Evolutionary conservation across 495 filamentous ascomycete genomes (phyloP), one percentile per base, ranked within the genome.

Genomic region (Lasiosphaeria ovina): DNA sequence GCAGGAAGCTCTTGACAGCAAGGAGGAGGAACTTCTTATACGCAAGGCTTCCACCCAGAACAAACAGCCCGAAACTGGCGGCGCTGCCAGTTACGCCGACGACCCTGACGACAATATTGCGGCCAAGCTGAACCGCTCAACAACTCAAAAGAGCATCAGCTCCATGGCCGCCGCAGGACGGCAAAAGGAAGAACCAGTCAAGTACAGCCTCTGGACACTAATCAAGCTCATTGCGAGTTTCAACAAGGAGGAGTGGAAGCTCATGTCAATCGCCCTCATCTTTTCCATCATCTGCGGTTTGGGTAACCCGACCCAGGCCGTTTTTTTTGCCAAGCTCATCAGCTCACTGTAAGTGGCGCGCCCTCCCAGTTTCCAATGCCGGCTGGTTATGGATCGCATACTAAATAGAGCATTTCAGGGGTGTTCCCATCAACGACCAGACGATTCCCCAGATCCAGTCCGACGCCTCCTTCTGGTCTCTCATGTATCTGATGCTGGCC

Each of bases 401-500:
- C 68, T 76, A 57, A 57, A 71, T 58, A 33, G 6, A 31, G 47
- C 9, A n/a, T 2, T 44, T 47, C 12, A 72, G 77, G 9, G 72
- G 72, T 7, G 67, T 76, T 6, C 72, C 73, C 14, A 59, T 78
- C 51, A 76, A 63, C 14, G 64, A 66, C 0, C 68, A 53, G 8
- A 78, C 70, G 42, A 74, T 65, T 7, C 63, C 61, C 17, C 57
- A 69, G 12, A 69, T 95, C 42, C 81, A 87, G 52, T 78, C 81
- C 3, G 85, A 89, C 47, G 85, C 85, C 47, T 85, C 94, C 62
- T 98, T 97, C 73, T 98, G 94, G 93, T 85, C 84, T 40, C 71
- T 87, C 59, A 97, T 98, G 92, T 98, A 94, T 71, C 82, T 98
- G 31, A 92, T 97, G 83, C 83, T 97, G n/a, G 94, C 89, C 14